phyloP scores from a whole-genome alignment of 495 filamentous ascomycete species.

The Astrothelium subdiscretum region DNA sequence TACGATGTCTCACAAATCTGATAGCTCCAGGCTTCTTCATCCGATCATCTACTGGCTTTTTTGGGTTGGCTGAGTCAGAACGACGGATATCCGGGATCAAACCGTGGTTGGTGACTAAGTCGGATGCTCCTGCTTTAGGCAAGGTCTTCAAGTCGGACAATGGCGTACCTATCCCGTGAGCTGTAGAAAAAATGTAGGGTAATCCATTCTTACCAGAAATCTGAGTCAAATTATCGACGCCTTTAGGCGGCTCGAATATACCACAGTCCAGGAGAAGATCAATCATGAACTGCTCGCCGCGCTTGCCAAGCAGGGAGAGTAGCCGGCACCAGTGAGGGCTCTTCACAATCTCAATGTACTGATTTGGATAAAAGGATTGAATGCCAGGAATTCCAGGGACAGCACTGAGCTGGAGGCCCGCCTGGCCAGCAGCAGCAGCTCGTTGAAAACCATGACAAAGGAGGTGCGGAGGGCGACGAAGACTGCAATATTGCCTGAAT shows the following conservation, averaged over 20 bases:
- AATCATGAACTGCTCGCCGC: slow-evolving; percentile 74
- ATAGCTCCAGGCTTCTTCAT: slow-evolving; percentile 33
- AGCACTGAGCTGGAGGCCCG: slow-evolving; percentile 21
- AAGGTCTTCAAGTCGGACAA: slow-evolving; percentile 33
- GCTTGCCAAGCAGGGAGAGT: slow-evolving; percentile 56
- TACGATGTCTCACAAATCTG: slow-evolving; percentile 66
- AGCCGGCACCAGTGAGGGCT: slow-evolving; percentile 59
- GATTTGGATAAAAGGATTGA: slow-evolving; percentile 50
- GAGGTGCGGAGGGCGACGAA: slow-evolving; percentile 53
- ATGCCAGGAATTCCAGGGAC: slow-evolving; percentile 41
- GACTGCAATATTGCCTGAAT: slow-evolving; percentile 43
- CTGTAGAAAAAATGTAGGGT: slow-evolving; percentile 1
- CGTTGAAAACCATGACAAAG: slow-evolving; percentile 67
- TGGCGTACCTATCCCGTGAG: slow-evolving; percentile 33
- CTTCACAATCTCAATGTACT: slow-evolving; percentile 59
- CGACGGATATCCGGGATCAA: not conserved
- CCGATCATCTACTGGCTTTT: slow-evolving; percentile 35
- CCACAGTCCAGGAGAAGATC: slow-evolving; percentile 67
- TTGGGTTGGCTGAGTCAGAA: slow-evolving; percentile 5
- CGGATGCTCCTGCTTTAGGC: not conserved
- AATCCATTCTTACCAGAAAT: slow-evolving; percentile 50
- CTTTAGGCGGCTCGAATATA: slow-evolving; percentile 56
- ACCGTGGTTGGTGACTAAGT: not conserved
- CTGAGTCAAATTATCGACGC: slow-evolving; percentile 57
- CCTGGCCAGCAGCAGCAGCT: slow-evolving; percentile 16